Percentiles rank a stretch among this genome's conserved stretches.
phyloP scores from a whole-genome alignment of 2,329 filamentous ascomycete genomes.

The Scortechinia acanthostroma region DNA sequence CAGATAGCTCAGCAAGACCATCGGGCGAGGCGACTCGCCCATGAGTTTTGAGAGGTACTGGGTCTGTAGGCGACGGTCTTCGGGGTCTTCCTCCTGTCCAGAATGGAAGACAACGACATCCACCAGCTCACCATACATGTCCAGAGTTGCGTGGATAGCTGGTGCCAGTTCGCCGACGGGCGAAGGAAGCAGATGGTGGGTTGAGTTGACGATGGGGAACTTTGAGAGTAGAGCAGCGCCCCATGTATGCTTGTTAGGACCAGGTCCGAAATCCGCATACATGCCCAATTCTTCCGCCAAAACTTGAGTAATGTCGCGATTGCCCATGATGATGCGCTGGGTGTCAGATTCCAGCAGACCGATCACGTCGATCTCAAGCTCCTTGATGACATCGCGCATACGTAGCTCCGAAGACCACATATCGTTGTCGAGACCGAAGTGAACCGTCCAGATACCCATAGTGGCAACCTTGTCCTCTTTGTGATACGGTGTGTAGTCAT shows the following conservation, averaged over 20 bases:
- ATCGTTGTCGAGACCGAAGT: conserved; percentile 95
- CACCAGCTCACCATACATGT: conserved; percentile 81
- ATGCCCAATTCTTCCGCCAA: conserved; percentile 94
- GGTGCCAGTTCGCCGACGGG: conserved; percentile 92
- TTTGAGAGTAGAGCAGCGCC: conserved; percentile 87
- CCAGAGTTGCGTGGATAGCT: conserved; percentile 91
- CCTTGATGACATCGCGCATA: conserved; percentile 83
- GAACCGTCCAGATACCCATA: conserved; percentile 96
- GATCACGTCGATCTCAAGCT: conserved; percentile 93
- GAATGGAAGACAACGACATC: conserved; percentile 99
- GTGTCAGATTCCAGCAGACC: conserved; percentile 89
- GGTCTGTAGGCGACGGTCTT: conserved; percentile 80
- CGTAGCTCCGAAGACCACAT: conserved; percentile 97
- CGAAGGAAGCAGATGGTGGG: conserved; percentile 86
- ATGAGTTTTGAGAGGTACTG: conserved; percentile 83
- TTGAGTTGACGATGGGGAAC: conserved; percentile 94
- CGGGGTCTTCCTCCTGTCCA: conserved; percentile 90
- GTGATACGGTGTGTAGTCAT: conserved; percentile 88
- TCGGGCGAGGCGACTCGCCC: conserved; percentile 72
- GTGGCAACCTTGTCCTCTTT: conserved; percentile 80
- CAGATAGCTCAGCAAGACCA: conserved; percentile 82
- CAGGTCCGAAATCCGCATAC: conserved; percentile 96
- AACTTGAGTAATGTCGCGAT: conserved; percentile 90
- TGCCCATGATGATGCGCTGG: conserved; percentile 99
- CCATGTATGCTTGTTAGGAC: conserved; percentile 99